Evolutionary conservation across 768 basidiomycete species (phyloP).

Genomic region (Mycena crocata): DNA sequence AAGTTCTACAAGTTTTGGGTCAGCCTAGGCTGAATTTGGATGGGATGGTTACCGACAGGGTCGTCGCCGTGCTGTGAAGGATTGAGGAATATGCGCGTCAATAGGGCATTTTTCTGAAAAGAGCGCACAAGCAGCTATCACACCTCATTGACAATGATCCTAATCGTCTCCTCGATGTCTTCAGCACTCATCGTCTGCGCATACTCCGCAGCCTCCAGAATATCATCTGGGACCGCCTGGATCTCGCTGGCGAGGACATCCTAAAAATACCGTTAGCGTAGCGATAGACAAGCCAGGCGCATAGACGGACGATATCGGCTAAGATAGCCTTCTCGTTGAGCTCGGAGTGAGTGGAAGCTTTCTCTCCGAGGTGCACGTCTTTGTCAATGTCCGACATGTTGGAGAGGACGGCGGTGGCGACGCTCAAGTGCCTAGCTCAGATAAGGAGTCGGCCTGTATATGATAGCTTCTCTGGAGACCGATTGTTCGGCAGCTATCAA

Average conservation of each 20-base stretch:
- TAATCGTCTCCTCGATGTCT: constrained; percentile 27
- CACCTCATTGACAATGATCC: constrained; percentile 24
- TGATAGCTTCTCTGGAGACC: too few species aligned
- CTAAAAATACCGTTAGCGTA: not conserved
- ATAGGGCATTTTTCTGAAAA: not conserved
- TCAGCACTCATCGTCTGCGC: constrained; percentile 12
- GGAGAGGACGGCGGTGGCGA: too few species aligned
- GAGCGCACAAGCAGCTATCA: not conserved
- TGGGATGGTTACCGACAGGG: constrained; percentile 4
- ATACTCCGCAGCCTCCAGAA: constrained; percentile 23
- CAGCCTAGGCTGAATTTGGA: not conserved
- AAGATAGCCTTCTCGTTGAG: constrained; percentile 3
- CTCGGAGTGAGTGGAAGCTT: constrained; percentile 9
- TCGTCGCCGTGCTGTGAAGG: constrained; percentile 26
- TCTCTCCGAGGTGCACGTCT: not conserved
- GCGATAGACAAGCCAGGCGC: not conserved
- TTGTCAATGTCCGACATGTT: constrained; percentile 7
- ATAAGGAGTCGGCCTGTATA: too few species aligned
- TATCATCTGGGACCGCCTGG: constrained; percentile 18
- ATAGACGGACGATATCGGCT: constrained; percentile 4
- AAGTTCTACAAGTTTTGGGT: constrained; percentile 12
- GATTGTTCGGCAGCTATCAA: too few species aligned
- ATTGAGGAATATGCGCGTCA: not conserved
- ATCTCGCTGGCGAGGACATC: constrained; percentile 11
- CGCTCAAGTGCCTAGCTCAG: too few species aligned